These are phyloP conservation scores for Cercis canadensis DNA, from an alignment of 306 rosid species.

Conservation along the genomic window DNA sequence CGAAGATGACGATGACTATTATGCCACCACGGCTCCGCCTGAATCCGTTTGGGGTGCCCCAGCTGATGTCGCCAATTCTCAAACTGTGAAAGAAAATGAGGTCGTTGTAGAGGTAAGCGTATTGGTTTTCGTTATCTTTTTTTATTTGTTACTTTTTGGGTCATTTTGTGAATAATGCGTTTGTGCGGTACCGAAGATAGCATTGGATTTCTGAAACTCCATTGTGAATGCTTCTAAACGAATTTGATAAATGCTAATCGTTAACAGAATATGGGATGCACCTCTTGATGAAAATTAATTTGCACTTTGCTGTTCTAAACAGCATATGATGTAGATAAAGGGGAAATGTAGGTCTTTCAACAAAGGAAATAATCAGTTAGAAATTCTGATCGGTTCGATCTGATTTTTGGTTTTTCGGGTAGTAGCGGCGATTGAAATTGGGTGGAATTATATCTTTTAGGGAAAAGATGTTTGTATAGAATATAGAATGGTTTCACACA, in stretches of 20 bases:
- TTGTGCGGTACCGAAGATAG: neutral
- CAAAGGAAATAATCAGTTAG: neutral
- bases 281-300: neutral
- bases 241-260: neutral
- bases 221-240: neutral
- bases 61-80: conserved; percentile 18
- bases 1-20: conserved; percentile 77
- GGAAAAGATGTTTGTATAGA: neutral
- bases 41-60: conserved; percentile 52
- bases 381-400: conserved; percentile 10
- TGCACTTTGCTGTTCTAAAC: neutral
- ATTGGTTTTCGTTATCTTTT: neutral
- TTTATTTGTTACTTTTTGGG: too few species aligned
- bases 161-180: too few species aligned
- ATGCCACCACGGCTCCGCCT: conserved; percentile 68
- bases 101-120: conserved; percentile 43
- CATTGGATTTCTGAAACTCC: neutral
- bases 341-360: neutral
- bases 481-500: conserved; percentile 1
- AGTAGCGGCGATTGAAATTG: neutral
- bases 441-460: neutral
- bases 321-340: neutral
- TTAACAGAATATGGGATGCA: neutral
- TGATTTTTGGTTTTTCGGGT: conserved; percentile 21
- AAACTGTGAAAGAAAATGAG: conserved; percentile 31